Base-by-base conservation (phyloP, 257 asterid genomes). In the Nicotiana paniculata region DNA sequence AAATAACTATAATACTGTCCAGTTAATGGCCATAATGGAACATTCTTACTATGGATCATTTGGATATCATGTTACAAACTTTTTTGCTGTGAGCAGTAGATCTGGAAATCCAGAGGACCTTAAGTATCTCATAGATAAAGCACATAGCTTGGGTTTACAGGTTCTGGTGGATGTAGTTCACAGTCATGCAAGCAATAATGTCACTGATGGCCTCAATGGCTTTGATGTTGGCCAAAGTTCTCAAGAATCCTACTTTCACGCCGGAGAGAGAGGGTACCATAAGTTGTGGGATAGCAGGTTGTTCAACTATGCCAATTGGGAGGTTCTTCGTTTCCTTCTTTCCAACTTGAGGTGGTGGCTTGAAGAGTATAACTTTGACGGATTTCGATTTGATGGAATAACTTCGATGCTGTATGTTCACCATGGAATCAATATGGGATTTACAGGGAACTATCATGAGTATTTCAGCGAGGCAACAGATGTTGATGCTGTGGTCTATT, bases 321-420 rank as follows among this genome's bases (percentile, higher is more conserved):
- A 96, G 88, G 99, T 94, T 88, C 97, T 96, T 70, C 96, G 99
- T 11, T 96, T 96, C 86, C 96, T 96, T 86, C 91, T 96, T 46
- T 96, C 99, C 66, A 96, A 96, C 86, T 88, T 96, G 87, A 94
- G 97, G 89, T 96, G 97, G 96, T 96, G 99, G 99, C 85, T 94
- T 8, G 98, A 96, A 75, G 99, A 96, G 90, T 96, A 87, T 83
- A 89, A 86, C 66, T 96, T 96, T 87, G 99, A 96, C 61, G 99
- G 99, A 51, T 96, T 96, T 89, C 93, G 99, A 72, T 94, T 96
- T 81, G 99, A 96, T 87, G 99, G 99, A 84, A 93, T 96, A 66
- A 94, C 98, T 81, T 96, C 99, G 66, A 96, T 96, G 99, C 76
- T 96, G 91, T 96, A 93, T 84, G 97, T 91, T 88, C 98, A 96